These are phyloP conservation scores for Solanum habrochaites DNA, from an alignment of 257 asterid species.

Conservation along the genomic window DNA sequence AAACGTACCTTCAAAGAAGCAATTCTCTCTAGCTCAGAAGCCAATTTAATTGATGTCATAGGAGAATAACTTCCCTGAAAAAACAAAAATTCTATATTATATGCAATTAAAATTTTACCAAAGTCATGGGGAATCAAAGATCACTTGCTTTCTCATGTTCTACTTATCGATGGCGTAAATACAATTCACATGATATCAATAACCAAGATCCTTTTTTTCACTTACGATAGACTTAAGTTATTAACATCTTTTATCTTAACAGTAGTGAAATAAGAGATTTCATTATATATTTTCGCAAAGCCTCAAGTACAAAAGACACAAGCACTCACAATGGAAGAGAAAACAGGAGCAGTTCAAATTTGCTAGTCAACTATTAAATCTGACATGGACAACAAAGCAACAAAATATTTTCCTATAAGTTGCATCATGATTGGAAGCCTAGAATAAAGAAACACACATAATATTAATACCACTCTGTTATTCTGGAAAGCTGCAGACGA, in stretches of 20 bases:
- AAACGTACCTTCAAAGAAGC: slow-evolving; percentile 61
- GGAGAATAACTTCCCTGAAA: slow-evolving; percentile 60
- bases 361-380: background rate
- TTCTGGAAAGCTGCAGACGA: slow-evolving; percentile 53
- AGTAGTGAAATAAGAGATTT: background rate
- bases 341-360: background rate
- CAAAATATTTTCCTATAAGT: background rate
- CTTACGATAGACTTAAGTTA: background rate
- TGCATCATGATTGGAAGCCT: background rate
- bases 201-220: background rate
- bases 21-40: slow-evolving; percentile 72
- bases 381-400: background rate
- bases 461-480: slow-evolving; percentile 47
- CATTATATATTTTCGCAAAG: background rate
- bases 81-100: background rate
- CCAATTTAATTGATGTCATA: slow-evolving; percentile 51
- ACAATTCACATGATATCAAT: background rate
- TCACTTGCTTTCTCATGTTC: background rate
- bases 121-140: background rate
- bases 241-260: background rate
- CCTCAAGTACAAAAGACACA: background rate
- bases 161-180: background rate
- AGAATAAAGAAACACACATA: background rate
- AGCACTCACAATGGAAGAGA: background rate
- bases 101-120: background rate